Evolutionary conservation across 2,329 filamentous ascomycete species (phyloP).

Genomic region (Exophiala dermatitidis): DNA sequence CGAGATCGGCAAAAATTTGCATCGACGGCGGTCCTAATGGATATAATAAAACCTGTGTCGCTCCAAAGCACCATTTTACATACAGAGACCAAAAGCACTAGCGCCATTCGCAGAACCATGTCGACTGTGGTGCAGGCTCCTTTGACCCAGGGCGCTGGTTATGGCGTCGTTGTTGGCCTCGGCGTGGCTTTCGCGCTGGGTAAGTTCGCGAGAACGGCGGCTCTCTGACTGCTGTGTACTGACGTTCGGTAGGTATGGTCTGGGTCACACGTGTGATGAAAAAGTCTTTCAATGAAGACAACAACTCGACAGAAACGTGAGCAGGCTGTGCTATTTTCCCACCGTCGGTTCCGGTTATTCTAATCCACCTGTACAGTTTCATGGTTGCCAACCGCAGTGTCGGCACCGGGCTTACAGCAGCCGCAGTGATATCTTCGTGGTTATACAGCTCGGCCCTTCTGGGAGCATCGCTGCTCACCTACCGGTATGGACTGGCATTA

Average conservation of each 20-base stretch:
- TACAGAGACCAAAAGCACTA: too few species aligned
- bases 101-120: too few species aligned
- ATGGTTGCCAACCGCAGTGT: background rate
- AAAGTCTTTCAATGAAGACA: background rate
- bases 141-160: background rate
- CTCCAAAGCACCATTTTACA: too few species aligned
- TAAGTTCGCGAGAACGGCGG: background rate
- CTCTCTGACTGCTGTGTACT: background rate
- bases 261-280: background rate
- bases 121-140: too few species aligned
- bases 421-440: background rate
- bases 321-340: background rate
- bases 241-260: background rate
- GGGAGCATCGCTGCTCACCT: background rate
- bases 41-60: too few species aligned
- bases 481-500: constrained; percentile 53
- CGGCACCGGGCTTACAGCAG: background rate
- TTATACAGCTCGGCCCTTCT: background rate
- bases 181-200: background rate
- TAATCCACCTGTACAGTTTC: background rate
- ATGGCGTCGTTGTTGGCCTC: background rate
- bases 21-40: too few species aligned
- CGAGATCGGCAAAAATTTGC: too few species aligned
- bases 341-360: background rate
- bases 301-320: background rate